Percentiles rank a stretch among this genome's conserved stretches.
These are phyloP conservation scores for Cyclotella choctawhatcheeana DNA, from an alignment of 108 stramenopile genomes.

Conservation along the genomic window DNA sequence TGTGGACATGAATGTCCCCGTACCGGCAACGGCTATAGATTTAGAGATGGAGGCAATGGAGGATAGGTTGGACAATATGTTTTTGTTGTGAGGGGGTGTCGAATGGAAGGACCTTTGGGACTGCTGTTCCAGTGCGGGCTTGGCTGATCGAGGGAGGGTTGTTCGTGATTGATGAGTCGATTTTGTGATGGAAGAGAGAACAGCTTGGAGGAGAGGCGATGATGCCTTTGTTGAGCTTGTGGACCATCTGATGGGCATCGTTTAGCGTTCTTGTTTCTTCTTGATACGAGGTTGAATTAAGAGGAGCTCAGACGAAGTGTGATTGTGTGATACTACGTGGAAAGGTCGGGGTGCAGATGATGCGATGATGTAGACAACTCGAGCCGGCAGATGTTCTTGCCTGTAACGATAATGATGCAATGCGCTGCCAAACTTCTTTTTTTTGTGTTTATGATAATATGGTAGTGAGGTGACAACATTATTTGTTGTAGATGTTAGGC, in stretches of 20 bases:
- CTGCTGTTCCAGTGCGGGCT: not conserved
- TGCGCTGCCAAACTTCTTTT: too few relatives aligned
- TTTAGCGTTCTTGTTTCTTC: too few relatives aligned
- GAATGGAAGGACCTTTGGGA: constrained; percentile 10
- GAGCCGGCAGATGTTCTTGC: too few relatives aligned
- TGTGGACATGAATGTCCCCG: constrained; percentile 35
- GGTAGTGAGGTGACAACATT: too few relatives aligned
- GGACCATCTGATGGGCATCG: constrained; percentile 35
- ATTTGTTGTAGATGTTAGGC: too few relatives aligned
- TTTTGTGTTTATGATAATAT: too few relatives aligned
- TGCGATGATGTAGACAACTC: too few relatives aligned
- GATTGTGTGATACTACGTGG: too few relatives aligned
- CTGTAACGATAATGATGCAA: too few relatives aligned
- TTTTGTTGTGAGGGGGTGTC: constrained; percentile 1
- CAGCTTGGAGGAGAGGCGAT: constrained; percentile 12
- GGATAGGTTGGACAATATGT: constrained; percentile 1
- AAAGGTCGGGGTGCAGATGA: too few relatives aligned
- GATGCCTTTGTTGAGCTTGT: not conserved
- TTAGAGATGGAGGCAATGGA: constrained; percentile 8
- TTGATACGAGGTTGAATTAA: too few relatives aligned
- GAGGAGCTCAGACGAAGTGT: too few relatives aligned
- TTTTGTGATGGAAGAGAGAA: constrained; percentile 14
- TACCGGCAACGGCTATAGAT: constrained; percentile 22
- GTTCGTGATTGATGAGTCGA: not conserved
- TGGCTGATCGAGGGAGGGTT: not conserved